A percentile compares a stretch with the other conserved stretches of the same genome.
These are phyloP conservation scores for Aspergillus ochraceus DNA, from an alignment of 2,329 filamentous ascomycete genomes.

Conservation along the genomic window DNA sequence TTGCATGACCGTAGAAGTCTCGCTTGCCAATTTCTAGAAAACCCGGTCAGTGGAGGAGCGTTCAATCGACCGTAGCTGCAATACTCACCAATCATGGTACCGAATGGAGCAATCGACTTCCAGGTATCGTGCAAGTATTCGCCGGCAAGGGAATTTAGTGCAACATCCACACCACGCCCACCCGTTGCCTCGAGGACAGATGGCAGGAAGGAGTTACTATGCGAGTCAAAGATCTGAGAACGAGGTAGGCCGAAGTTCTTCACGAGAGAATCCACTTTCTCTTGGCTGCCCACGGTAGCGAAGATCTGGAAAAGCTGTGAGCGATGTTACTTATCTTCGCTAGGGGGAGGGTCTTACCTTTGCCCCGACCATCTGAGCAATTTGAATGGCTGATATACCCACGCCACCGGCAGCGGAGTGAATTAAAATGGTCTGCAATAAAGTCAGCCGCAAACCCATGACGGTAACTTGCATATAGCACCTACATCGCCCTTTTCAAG, in stretches of 20 bases:
- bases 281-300: constrained; percentile 19
- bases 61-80: neutral
- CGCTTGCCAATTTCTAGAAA: constrained; percentile 17
- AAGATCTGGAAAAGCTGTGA: constrained; percentile 1
- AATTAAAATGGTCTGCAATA: constrained; percentile 19
- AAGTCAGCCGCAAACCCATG: neutral
- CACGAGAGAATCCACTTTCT: constrained; percentile 15
- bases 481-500: neutral
- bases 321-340: neutral
- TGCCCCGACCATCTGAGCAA: constrained; percentile 4
- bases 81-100: constrained; percentile 15
- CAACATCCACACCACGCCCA: constrained; percentile 22
- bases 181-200: constrained; percentile 17
- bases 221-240: constrained; percentile 24
- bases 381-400: constrained; percentile 24
- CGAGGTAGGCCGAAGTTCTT: constrained; percentile 11
- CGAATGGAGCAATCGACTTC: constrained; percentile 22
- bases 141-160: constrained; percentile 10
- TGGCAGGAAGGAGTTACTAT: constrained; percentile 15
- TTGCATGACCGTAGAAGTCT: constrained; percentile 11
- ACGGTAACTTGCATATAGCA: neutral
- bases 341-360: neutral
- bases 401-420: constrained; percentile 22
- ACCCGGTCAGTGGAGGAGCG: neutral
- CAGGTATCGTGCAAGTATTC: constrained; percentile 6